A percentile compares a stretch with the other conserved stretches of the same genome.
Evolutionary conservation across 164 flowering plant genomes (phyloP).

Genomic region (Stephania cephalantha): DNA sequence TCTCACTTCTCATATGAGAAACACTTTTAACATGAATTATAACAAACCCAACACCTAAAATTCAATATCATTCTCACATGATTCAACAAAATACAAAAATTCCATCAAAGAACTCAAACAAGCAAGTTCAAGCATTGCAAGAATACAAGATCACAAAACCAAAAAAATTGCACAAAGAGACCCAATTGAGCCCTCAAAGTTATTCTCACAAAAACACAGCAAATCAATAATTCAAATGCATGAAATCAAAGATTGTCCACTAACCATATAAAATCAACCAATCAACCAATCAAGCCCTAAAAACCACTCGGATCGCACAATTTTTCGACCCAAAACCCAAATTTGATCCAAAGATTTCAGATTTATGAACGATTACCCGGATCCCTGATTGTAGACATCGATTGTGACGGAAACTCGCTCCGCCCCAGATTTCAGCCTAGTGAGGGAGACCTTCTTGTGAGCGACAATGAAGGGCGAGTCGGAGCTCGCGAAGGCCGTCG

Average conservation of each 20-base stretch:
- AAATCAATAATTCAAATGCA: too few species aligned
- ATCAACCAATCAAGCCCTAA: too few species aligned
- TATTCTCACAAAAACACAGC: neutral
- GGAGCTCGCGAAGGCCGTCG: slow-evolving; percentile 32
- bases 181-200: neutral
- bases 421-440: slow-evolving; percentile 67
- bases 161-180: neutral
- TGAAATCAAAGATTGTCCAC: too few species aligned
- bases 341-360: neutral
- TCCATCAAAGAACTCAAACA: neutral
- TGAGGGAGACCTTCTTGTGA: slow-evolving; percentile 82
- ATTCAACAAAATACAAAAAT: neutral
- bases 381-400: slow-evolving; percentile 86
- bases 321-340: neutral
- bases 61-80: neutral
- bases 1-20: too few species aligned
- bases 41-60: neutral
- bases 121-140: neutral
- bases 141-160: neutral
- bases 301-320: neutral
- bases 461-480: slow-evolving; percentile 79
- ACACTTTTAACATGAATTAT: too few species aligned
- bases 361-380: slow-evolving; percentile 36
- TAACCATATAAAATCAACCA: too few species aligned
- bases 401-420: slow-evolving; percentile 79